Conservation (phyloP, 2,329 filamentous ascomycete species). For the Fusarium begoniae region DNA sequence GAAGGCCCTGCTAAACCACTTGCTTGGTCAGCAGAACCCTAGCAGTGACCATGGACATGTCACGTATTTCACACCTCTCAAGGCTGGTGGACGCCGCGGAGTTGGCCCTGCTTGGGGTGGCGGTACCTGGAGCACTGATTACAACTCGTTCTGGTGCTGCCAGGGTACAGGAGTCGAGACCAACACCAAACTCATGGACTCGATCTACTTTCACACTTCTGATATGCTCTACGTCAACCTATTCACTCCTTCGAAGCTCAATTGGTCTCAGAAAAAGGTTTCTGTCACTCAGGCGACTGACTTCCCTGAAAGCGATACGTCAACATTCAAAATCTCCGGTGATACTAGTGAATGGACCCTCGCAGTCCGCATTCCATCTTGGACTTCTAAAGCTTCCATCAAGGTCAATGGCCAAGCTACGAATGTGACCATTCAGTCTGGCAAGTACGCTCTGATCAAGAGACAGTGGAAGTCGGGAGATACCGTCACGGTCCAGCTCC, state of each 20-base stretch:
- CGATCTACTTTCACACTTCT: constrained; percentile 58
- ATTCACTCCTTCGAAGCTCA: constrained; percentile 57
- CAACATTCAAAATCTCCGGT: constrained; percentile 50
- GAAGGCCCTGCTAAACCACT: constrained; percentile 58
- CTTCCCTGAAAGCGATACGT: constrained; percentile 54
- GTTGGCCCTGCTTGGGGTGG: constrained; percentile 63
- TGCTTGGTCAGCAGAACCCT: constrained; percentile 60
- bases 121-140: constrained; percentile 63
- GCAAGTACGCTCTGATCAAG: constrained; percentile 53
- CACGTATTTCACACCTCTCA: constrained; percentile 63
- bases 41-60: constrained; percentile 56
- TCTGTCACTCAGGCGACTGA: constrained; percentile 54
- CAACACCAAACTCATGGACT: constrained; percentile 63
- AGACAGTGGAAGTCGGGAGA: constrained; percentile 56
- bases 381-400: constrained; percentile 53
- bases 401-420: constrained; percentile 52
- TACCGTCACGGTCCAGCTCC: constrained; percentile 53
- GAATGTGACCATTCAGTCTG: constrained; percentile 41
- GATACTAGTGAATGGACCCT: constrained; percentile 48
- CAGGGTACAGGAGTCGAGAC: constrained; percentile 62
- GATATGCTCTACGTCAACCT: constrained; percentile 58
- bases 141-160: constrained; percentile 64
- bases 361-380: constrained; percentile 57
- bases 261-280: constrained; percentile 53
- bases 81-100: constrained; percentile 57